Percentiles rank a stretch among this genome's conserved stretches.
These are phyloP conservation scores for Pythium vanterpoolii DNA, from an alignment of 352 stramenopile species.

Conservation along the genomic window DNA sequence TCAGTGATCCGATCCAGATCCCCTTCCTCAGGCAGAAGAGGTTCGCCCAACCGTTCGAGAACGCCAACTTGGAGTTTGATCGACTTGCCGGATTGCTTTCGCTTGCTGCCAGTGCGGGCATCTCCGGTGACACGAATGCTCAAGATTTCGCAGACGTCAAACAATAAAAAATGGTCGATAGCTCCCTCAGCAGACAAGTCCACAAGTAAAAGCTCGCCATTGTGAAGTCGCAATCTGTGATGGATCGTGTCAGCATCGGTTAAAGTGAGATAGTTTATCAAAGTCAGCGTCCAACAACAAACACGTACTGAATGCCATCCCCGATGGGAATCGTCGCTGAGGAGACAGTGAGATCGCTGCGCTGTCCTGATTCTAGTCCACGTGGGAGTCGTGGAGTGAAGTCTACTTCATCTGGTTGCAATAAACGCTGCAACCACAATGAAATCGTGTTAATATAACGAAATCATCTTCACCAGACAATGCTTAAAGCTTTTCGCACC, in stretches of 20 bases:
- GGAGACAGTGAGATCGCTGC: conserved; percentile 30
- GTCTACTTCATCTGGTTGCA: conserved; percentile 32
- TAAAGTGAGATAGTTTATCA: background rate
- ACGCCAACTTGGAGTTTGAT: conserved; percentile 59
- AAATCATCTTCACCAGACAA: background rate
- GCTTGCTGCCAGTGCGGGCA: background rate
- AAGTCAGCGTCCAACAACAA: background rate
- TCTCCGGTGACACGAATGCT: conserved; percentile 33
- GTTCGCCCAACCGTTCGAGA: conserved; percentile 45
- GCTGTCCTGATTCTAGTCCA: conserved; percentile 2
- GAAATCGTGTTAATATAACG: background rate
- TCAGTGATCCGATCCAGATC: background rate
- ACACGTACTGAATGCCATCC: conserved; percentile 51
- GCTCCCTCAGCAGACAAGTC: conserved; percentile 48
- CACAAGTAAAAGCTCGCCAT: conserved; percentile 68
- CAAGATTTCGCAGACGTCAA: conserved; percentile 81
- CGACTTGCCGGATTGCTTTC: background rate
- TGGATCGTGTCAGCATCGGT: conserved; percentile 13
- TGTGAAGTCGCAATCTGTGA: conserved; percentile 54
- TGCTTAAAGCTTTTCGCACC: conserved; percentile 34
- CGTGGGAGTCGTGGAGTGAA: conserved; percentile 41
- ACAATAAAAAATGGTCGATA: conserved; percentile 72
- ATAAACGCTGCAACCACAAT: conserved; percentile 32
- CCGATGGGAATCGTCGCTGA: conserved; percentile 52
- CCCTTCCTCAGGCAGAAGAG: background rate